phyloP scores from a whole-genome alignment of 2,329 filamentous ascomycete genomes.

The Meredithiella fracta region DNA sequence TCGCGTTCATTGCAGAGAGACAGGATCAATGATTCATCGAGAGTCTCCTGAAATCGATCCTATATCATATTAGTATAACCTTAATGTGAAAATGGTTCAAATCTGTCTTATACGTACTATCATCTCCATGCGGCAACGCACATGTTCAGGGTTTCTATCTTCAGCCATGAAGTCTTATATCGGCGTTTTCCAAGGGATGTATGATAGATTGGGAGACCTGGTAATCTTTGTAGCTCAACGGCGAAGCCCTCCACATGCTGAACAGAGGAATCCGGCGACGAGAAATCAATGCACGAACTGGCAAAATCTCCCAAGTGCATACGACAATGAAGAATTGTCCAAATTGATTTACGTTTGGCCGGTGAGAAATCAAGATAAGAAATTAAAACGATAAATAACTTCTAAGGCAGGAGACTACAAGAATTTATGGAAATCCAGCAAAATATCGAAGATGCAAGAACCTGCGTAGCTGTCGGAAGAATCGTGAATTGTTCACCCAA shows the following conservation, averaged over 20 bases:
- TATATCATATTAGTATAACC: constrained; percentile 22
- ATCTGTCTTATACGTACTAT: background rate
- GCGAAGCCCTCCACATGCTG: background rate
- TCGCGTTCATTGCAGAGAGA: constrained; percentile 64
- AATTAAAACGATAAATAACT: too few species aligned
- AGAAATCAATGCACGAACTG: background rate
- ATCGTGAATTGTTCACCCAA: too few species aligned
- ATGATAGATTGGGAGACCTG: background rate
- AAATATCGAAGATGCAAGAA: too few species aligned
- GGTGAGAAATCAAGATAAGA: too few species aligned
- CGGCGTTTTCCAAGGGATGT: background rate
- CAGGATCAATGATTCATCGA: constrained; percentile 64
- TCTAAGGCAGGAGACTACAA: too few species aligned
- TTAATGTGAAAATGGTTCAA: background rate
- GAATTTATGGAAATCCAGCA: too few species aligned
- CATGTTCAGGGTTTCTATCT: background rate
- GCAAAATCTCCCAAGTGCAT: background rate
- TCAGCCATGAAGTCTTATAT: background rate
- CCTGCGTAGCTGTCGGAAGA: too few species aligned
- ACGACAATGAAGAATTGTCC: too few species aligned
- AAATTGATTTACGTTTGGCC: too few species aligned
- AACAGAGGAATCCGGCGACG: background rate
- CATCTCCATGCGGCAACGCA: background rate
- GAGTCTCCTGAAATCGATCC: constrained; percentile 52
- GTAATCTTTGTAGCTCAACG: background rate